phyloP scores from a whole-genome alignment of 257 asterid genomes.

The Jacaranda copaia region DNA sequence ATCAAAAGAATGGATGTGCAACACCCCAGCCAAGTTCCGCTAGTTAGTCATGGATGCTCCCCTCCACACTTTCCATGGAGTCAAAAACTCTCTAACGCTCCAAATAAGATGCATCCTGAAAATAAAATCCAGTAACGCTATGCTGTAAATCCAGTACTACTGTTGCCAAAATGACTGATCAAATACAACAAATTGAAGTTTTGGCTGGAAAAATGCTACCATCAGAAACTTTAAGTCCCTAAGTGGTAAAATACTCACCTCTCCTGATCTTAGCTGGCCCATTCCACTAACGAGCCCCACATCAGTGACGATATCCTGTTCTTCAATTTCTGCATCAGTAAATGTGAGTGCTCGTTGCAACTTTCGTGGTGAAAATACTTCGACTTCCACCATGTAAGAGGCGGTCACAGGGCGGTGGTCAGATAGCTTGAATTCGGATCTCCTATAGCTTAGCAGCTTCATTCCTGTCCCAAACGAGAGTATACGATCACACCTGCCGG shows the following conservation, averaged over 20 bases:
- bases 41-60: background rate
- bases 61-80: background rate
- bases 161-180: too few species aligned
- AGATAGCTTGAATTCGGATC: conserved; percentile 73
- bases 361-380: conserved; percentile 80
- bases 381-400: conserved; percentile 72
- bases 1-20: conserved; percentile 41
- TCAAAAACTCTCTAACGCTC: conserved; percentile 39
- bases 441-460: conserved; percentile 64
- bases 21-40: conserved; percentile 15
- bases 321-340: conserved; percentile 85
- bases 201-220: too few species aligned
- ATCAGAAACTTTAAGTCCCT: background rate
- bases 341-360: conserved; percentile 83
- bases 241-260: conserved; percentile 49
- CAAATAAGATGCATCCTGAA: conserved; percentile 62
- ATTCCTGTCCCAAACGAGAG: conserved; percentile 81
- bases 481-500: conserved; percentile 84
- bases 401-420: conserved; percentile 94
- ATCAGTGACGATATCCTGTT: conserved; percentile 56
- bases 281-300: conserved; percentile 43
- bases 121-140: background rate
- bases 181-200: too few species aligned
- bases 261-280: conserved; percentile 41
- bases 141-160: background rate